A percentile compares a stretch with the other conserved stretches of the same genome.
phyloP scores from a whole-genome alignment of 768 basidiomycete genomes.

The Termitomyces sp. region DNA sequence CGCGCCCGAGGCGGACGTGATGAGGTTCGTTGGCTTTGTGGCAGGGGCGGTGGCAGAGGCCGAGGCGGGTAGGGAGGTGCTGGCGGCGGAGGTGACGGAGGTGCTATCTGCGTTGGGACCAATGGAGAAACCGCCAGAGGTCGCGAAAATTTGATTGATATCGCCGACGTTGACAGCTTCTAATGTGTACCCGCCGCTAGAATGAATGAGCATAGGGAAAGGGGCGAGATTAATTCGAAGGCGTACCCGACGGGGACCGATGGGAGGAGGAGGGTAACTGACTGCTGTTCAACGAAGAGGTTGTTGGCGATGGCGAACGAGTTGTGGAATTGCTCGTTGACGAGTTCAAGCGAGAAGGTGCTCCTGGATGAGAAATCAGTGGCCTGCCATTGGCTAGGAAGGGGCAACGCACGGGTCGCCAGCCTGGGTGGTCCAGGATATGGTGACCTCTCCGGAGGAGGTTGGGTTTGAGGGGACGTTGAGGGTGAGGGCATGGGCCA shows the following conservation, averaged over 20 bases:
- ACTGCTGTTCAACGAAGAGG: slow-evolving; percentile 27
- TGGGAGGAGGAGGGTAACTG: slow-evolving; percentile 37
- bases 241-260: slow-evolving; percentile 38
- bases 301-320: slow-evolving; percentile 52
- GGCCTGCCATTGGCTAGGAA: not conserved
- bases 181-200: slow-evolving; percentile 43
- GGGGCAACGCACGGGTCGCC: slow-evolving; percentile 36
- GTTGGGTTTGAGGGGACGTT: slow-evolving; percentile 26
- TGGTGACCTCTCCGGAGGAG: slow-evolving; percentile 27
- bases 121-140: slow-evolving; percentile 37
- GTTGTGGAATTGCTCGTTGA: slow-evolving; percentile 45
- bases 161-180: slow-evolving; percentile 40
- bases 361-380: slow-evolving; percentile 8
- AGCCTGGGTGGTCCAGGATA: slow-evolving; percentile 39
- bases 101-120: slow-evolving; percentile 12
- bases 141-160: slow-evolving; percentile 37
- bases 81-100: slow-evolving; percentile 3
- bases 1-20: not conserved
- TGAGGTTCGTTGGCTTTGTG: not conserved
- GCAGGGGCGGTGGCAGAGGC: slow-evolving; percentile 2
- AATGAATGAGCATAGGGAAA: not conserved
- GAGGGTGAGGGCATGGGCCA: slow-evolving; percentile 46
- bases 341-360: slow-evolving; percentile 39
- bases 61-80: slow-evolving; percentile 9
- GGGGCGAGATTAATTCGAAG: not conserved